These are phyloP conservation scores for Suhomyces wounanorum DNA, from an alignment of 1,139 yeast genomes.

Conservation along the genomic window DNA sequence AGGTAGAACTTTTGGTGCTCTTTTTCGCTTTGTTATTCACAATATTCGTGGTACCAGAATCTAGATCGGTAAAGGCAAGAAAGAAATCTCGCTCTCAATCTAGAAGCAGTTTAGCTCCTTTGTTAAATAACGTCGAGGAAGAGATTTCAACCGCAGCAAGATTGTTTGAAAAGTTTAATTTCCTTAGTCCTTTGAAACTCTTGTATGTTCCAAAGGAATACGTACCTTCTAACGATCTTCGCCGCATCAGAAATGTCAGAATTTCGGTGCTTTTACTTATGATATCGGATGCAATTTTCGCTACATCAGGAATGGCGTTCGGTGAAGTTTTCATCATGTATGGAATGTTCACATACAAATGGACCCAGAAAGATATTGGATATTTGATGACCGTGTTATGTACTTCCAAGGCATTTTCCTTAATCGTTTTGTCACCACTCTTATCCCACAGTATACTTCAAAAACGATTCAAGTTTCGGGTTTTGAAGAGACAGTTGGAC, in stretches of 20 bases:
- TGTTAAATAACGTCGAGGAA: not conserved
- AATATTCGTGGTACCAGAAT: slow-evolving; percentile 54
- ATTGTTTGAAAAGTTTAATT: slow-evolving; percentile 18
- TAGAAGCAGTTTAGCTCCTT: slow-evolving; percentile 1
- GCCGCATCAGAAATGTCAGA: slow-evolving; percentile 22
- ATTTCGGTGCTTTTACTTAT: slow-evolving; percentile 49
- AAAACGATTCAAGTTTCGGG: slow-evolving; percentile 29
- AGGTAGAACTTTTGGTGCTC: slow-evolving; percentile 29
- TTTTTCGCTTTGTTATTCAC: slow-evolving; percentile 33
- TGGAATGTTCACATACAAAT: slow-evolving; percentile 57
- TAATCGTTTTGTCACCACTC: slow-evolving; percentile 38
- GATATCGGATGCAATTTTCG: slow-evolving; percentile 45
- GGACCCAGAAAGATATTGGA: slow-evolving; percentile 64
- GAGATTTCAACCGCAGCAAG: not conserved
- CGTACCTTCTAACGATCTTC: slow-evolving; percentile 17
- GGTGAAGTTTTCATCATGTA: slow-evolving; percentile 56
- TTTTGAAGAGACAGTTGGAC: slow-evolving; percentile 50
- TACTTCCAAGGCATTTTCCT: slow-evolving; percentile 37
- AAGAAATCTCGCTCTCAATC: slow-evolving; percentile 49
- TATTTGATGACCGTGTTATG: slow-evolving; percentile 58
- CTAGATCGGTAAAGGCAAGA: slow-evolving; percentile 39
- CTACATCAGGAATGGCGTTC: slow-evolving; percentile 33
- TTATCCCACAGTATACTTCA: slow-evolving; percentile 32
- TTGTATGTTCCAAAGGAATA: slow-evolving; percentile 41
- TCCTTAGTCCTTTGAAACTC: slow-evolving; percentile 51